Evolutionary conservation across 208 protist genomes (phyloP).

Genomic region (Acanthamoeba quina): DNA sequence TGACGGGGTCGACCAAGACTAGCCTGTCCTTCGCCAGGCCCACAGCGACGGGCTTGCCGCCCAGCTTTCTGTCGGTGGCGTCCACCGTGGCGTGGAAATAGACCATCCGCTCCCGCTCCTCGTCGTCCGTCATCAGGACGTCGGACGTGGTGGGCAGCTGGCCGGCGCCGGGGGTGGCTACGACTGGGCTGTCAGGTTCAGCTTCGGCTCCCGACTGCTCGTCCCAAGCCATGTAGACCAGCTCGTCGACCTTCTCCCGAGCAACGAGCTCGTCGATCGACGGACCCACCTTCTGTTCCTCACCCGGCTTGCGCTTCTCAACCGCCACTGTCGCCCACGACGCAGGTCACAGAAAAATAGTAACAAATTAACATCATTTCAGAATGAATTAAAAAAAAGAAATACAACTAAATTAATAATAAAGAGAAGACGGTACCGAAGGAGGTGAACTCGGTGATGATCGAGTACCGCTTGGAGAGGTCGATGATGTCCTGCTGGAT

Average conservation of each 20-base stretch:
- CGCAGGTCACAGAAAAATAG: too few relatives aligned
- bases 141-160: not conserved
- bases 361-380: too few relatives aligned
- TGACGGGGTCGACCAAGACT: not conserved
- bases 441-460: slow-evolving; percentile 81
- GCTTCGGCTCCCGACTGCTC: not conserved
- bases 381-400: too few relatives aligned
- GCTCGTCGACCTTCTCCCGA: not conserved
- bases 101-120: slow-evolving; percentile 1
- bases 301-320: slow-evolving; percentile 43
- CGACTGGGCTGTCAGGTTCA: not conserved
- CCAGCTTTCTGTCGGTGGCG: not conserved
- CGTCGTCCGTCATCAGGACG: not conserved
- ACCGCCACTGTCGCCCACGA: not conserved
- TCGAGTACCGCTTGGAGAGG: slow-evolving; percentile 75
- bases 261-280: slow-evolving; percentile 59
- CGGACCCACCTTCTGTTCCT: not conserved
- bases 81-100: not conserved
- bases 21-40: not conserved
- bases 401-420: too few relatives aligned
- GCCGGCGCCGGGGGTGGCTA: not conserved
- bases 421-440: slow-evolving; percentile 75
- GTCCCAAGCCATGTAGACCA: slow-evolving; percentile 50
- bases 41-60: not conserved
- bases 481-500: slow-evolving; percentile 78